Evolutionary conservation across 1,284 basidiomycete species (phyloP).

Genomic region (Heterobasidion irregulare): DNA sequence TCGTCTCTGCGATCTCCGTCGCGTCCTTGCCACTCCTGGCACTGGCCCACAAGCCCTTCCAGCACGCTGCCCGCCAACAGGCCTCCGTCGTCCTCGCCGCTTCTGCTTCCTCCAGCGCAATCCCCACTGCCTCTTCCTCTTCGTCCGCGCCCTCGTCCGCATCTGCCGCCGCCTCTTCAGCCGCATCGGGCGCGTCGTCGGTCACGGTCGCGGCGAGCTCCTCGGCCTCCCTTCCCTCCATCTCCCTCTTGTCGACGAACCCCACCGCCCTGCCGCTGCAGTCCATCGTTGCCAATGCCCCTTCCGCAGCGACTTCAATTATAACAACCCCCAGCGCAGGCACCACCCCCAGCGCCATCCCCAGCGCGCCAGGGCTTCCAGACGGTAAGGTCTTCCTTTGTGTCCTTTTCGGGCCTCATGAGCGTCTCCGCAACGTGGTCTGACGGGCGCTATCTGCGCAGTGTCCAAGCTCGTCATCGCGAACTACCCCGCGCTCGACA

Average conservation of each 20-base stretch:
- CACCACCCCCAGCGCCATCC: conserved; percentile 31
- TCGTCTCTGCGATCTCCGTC: conserved; percentile 17
- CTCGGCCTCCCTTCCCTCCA: conserved; percentile 16
- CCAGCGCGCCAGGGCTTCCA: conserved; percentile 45
- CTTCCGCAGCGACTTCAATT: conserved; percentile 29
- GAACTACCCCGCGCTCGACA: conserved; percentile 69
- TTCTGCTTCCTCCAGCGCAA: conserved; percentile 16
- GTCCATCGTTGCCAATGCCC: conserved; percentile 31
- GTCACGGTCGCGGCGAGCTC: conserved; percentile 8
- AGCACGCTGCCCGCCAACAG: conserved; percentile 21
- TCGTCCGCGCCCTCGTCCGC: conserved; percentile 5
- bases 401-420: not conserved
- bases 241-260: conserved; percentile 42
- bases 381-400: conserved; percentile 25
- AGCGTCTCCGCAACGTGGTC: not conserved
- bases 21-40: conserved; percentile 23
- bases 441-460: conserved; percentile 13
- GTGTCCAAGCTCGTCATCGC: conserved; percentile 31
- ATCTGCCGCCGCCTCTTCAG: conserved; percentile 5
- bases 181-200: conserved; percentile 1
- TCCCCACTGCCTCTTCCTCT: conserved; percentile 16
- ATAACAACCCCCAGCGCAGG: conserved; percentile 33
- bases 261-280: conserved; percentile 51
- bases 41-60: conserved; percentile 15
- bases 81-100: conserved; percentile 22